Evolutionary conservation across 306 rosid genomes (phyloP).

Genomic region (Cucurbita argyrosperma): DNA sequence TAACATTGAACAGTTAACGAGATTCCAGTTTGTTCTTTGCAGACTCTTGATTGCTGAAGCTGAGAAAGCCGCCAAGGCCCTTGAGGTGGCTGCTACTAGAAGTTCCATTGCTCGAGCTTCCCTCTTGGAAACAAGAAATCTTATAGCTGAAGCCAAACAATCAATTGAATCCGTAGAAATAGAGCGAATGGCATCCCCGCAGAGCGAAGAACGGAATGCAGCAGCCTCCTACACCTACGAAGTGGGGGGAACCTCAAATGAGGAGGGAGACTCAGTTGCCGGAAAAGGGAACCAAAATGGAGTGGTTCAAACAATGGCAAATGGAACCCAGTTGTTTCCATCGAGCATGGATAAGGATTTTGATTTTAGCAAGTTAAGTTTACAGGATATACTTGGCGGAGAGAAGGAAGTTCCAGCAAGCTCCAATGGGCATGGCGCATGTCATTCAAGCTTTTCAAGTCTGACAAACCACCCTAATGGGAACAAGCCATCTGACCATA

Average conservation of each 20-base stretch:
- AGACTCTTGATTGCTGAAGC: conserved; percentile 90
- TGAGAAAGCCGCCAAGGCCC: conserved; percentile 83
- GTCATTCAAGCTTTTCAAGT: conserved; percentile 23
- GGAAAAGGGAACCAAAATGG: conserved; percentile 13
- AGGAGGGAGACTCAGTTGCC: conserved; percentile 2
- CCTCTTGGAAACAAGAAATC: conserved; percentile 66
- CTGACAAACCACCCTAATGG: conserved; percentile 15
- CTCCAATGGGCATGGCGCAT: conserved; percentile 19
- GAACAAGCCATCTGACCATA: conserved; percentile 11
- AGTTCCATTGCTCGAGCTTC: conserved; percentile 77
- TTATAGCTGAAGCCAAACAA: conserved; percentile 83
- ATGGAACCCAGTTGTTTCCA: conserved; percentile 30
- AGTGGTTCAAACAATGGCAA: conserved; percentile 24
- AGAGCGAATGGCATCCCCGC: conserved; percentile 14
- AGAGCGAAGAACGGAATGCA: conserved; percentile 17
- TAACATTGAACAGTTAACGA: neutral
- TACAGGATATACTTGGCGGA: conserved; percentile 26
- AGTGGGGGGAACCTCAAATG: conserved; percentile 2
- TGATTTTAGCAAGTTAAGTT: conserved; percentile 25
- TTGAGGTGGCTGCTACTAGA: conserved; percentile 68
- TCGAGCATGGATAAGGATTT: conserved; percentile 18
- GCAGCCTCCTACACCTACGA: conserved; percentile 14
- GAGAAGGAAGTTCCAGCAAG: conserved; percentile 23
- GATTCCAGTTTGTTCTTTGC: conserved; percentile 12
- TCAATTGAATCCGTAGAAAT: conserved; percentile 54